These are phyloP conservation scores for Trichothecium sympodiale DNA, from an alignment of 2,329 filamentous ascomycete genomes.

Conservation along the genomic window DNA sequence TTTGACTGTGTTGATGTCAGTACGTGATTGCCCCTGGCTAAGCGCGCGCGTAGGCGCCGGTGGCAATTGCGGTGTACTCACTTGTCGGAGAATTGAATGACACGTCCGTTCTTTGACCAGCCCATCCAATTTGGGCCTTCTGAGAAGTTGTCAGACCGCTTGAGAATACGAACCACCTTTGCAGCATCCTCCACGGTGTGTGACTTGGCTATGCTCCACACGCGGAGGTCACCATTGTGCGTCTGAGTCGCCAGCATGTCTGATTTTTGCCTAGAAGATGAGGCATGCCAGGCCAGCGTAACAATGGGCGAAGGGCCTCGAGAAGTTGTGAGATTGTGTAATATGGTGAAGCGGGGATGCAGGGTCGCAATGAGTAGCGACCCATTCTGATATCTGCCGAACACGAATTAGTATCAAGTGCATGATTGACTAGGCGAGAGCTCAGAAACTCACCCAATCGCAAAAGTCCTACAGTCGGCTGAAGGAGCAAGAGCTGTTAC, in stretches of 20 bases:
- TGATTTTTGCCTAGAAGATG: conserved; percentile 88
- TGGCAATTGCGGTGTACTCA: conserved; percentile 37
- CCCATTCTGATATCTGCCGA: conserved; percentile 76
- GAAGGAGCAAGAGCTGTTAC: conserved; percentile 89
- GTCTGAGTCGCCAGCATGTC: conserved; percentile 96
- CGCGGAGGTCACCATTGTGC: conserved; percentile 79
- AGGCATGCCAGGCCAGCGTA: conserved; percentile 87
- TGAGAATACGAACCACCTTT: conserved; percentile 80
- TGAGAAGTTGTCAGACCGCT: conserved; percentile 62
- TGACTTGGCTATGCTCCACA: conserved; percentile 91
- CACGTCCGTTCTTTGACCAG: conserved; percentile 96
- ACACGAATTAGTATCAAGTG: conserved; percentile 6
- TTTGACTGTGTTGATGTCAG: conserved; percentile 52
- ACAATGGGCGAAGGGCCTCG: conserved; percentile 79
- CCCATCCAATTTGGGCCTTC: conserved; percentile 87
- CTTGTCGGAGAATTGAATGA: conserved; percentile 87
- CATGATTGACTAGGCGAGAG: not conserved
- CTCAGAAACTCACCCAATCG: conserved; percentile 64
- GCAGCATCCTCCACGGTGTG: conserved; percentile 62
- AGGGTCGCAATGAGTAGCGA: conserved; percentile 83
- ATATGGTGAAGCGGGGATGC: conserved; percentile 83
- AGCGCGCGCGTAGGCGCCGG: conserved; percentile 33
- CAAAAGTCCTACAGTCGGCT: conserved; percentile 85
- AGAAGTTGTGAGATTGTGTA: conserved; percentile 83
- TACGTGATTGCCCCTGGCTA: conserved; percentile 19